These are phyloP conservation scores for Metschnikowia koreensis DNA, from an alignment of 805 yeast species.

Conservation along the genomic window DNA sequence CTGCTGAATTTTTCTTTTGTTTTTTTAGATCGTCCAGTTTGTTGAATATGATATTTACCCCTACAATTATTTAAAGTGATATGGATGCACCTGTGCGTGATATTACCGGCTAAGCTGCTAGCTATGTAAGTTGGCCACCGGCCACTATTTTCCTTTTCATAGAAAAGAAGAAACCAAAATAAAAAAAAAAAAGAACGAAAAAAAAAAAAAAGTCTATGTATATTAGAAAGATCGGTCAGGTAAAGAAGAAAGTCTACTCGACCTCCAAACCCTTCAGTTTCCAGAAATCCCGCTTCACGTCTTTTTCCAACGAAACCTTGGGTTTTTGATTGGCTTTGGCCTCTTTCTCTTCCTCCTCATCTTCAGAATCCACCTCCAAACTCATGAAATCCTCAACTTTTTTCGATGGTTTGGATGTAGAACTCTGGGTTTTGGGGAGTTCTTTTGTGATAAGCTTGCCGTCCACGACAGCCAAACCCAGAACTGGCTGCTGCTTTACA, in stretches of 20 bases:
- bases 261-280: conserved; percentile 40
- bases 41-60: no score
- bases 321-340: conserved; percentile 13
- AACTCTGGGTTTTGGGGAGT: neutral
- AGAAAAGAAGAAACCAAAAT: no score
- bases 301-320: conserved; percentile 30
- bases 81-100: no score
- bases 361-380: conserved; percentile 20
- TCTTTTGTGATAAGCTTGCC: neutral
- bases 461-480: neutral
- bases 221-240: no score
- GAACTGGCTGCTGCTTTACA: neutral
- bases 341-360: conserved; percentile 12
- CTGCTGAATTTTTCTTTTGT: conserved; percentile 1
- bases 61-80: no score
- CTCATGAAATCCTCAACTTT: conserved; percentile 24
- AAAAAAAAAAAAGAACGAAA: no score
- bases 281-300: conserved; percentile 40
- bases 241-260: conserved; percentile 5
- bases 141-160: no score
- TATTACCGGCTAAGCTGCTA: no score
- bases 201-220: neutral
- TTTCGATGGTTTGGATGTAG: neutral
- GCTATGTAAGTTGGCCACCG: no score
- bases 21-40: no score